Evolutionary conservation across 768 basidiomycete species (phyloP).

Genomic region (Lepiota brunneoincarnata): DNA sequence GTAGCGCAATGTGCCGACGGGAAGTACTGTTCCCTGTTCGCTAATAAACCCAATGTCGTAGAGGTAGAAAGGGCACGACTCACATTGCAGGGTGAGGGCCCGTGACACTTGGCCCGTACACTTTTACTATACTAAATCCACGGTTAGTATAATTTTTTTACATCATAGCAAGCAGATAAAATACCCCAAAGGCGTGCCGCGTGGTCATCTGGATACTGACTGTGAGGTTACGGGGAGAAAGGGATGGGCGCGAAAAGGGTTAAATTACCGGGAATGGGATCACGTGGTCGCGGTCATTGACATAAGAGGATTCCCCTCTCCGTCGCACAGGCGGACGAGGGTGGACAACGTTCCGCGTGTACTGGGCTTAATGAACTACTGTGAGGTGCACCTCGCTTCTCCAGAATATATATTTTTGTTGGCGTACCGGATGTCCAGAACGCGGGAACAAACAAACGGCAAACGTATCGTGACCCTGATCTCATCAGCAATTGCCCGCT

Average conservation of each 20-base stretch:
- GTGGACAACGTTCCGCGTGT: no score
- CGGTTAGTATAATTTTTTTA: not conserved
- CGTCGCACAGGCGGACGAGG: no score
- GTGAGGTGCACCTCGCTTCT: no score
- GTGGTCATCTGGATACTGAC: conserved; percentile 3
- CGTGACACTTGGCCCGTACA: conserved; percentile 66
- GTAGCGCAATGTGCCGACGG: conserved; percentile 63
- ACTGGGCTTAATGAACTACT: no score
- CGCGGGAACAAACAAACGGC: conserved; percentile 29
- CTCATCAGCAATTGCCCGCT: not conserved
- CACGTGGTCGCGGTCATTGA: no score
- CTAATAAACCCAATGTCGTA: not conserved
- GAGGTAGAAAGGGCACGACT: not conserved
- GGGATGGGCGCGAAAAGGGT: not conserved
- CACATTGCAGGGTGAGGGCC: conserved; percentile 55
- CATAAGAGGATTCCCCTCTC: no score
- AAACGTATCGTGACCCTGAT: conserved; percentile 21
- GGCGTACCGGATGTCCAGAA: not conserved
- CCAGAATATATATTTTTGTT: no score
- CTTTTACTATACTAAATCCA: conserved; percentile 66
- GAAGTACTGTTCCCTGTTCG: conserved; percentile 41
- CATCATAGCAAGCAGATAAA: not conserved
- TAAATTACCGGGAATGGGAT: not conserved
- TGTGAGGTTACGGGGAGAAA: not conserved
- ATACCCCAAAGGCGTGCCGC: conserved; percentile 12